phyloP scores from a whole-genome alignment of 2,329 filamentous ascomycete genomes.

The Talaromyces sp. region DNA sequence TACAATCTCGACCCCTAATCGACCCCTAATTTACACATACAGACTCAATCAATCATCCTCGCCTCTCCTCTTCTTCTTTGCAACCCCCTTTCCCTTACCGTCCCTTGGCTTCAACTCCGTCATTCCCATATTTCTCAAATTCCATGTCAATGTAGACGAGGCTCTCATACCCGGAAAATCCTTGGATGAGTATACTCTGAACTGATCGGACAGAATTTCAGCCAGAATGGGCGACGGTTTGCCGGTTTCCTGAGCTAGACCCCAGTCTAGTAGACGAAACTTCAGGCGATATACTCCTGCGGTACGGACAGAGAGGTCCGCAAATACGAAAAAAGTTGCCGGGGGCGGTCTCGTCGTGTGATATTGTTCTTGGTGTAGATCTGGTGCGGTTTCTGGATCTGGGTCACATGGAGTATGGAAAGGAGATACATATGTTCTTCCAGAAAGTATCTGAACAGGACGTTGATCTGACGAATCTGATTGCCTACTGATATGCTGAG shows the following conservation, averaged over 20 bases:
- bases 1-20: not conserved
- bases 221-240: constrained; percentile 38
- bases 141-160: constrained; percentile 37
- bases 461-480: not conserved
- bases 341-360: constrained; percentile 24
- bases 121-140: constrained; percentile 41
- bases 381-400: constrained; percentile 40
- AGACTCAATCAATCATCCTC: not conserved
- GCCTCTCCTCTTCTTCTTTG: constrained; percentile 21
- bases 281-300: constrained; percentile 45
- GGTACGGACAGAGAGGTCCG: constrained; percentile 46
- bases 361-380: not conserved
- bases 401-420: constrained; percentile 43
- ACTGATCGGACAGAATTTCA: constrained; percentile 40
- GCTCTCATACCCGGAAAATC: constrained; percentile 45
- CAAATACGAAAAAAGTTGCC: constrained; percentile 47
- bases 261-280: constrained; percentile 46
- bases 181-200: constrained; percentile 42
- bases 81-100: constrained; percentile 34
- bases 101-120: constrained; percentile 41
- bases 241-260: constrained; percentile 32
- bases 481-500: not conserved
- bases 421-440: constrained; percentile 41
- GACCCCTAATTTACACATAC: no score
- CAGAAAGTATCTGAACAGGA: constrained; percentile 34